Percentiles rank a stretch among this genome's conserved stretches.
Conservation (phyloP, 2,329 filamentous ascomycete species). For the Sclerotinia spermophila region DNA sequence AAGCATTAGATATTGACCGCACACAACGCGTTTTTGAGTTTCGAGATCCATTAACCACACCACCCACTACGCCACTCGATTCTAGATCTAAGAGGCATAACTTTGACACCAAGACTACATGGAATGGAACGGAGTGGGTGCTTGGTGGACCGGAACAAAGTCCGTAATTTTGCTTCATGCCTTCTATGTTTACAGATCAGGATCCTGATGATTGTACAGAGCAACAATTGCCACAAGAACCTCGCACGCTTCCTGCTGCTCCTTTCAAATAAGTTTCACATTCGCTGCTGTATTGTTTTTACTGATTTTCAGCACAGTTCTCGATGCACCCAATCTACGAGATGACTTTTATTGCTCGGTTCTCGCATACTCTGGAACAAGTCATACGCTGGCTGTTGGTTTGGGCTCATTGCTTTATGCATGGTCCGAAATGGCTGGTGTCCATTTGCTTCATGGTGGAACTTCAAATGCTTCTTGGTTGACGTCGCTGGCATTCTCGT, state of each 20-base stretch:
- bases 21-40: conserved; percentile 63
- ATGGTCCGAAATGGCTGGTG: conserved; percentile 77
- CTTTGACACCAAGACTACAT: conserved; percentile 35
- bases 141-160: conserved; percentile 27
- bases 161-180: conserved; percentile 17
- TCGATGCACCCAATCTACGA: conserved; percentile 83
- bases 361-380: conserved; percentile 75
- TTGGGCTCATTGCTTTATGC: conserved; percentile 76
- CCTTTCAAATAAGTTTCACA: conserved; percentile 66
- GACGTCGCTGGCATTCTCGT: conserved; percentile 89
- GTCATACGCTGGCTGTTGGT: conserved; percentile 77
- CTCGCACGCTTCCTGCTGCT: conserved; percentile 58
- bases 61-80: conserved; percentile 30
- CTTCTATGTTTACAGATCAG: neutral
- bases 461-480: conserved; percentile 56
- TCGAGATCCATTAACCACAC: conserved; percentile 31
- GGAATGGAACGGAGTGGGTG: conserved; percentile 36
- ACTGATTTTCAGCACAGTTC: conserved; percentile 55
- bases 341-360: conserved; percentile 96
- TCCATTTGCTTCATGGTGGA: conserved; percentile 51
- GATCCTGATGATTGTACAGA: conserved; percentile 25
- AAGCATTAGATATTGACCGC: conserved; percentile 76
- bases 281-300: neutral
- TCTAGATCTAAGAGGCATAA: conserved; percentile 25
- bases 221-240: conserved; percentile 32